phyloP scores from a whole-genome alignment of 305 asterid species.

The Fraxinus sp. region DNA sequence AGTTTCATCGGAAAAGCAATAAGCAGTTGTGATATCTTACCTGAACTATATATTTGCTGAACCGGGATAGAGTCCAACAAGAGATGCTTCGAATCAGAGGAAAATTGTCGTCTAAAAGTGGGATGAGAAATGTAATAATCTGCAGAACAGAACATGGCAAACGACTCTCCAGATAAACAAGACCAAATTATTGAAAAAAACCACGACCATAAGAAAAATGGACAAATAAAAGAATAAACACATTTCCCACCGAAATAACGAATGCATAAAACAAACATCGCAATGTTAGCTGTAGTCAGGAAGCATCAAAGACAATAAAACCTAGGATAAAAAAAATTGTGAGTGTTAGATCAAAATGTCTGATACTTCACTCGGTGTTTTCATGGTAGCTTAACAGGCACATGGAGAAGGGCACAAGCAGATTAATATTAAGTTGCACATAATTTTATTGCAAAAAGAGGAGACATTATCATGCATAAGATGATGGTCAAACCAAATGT shows the following conservation, averaged over 20 bases:
- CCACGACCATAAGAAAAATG: neutral
- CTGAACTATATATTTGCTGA: slow-evolving; percentile 93
- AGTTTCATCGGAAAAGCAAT: neutral
- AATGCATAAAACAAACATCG: neutral
- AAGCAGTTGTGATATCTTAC: slow-evolving; percentile 35
- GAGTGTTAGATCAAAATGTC: neutral
- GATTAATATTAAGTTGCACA: neutral
- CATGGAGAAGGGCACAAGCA: neutral
- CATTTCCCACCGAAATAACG: neutral
- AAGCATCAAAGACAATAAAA: slow-evolving; percentile 4
- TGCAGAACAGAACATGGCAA: slow-evolving; percentile 37
- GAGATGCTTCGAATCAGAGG: slow-evolving; percentile 96
- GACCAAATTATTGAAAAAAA: neutral
- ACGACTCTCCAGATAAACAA: slow-evolving; percentile 7
- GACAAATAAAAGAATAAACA: neutral
- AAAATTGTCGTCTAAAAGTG: slow-evolving; percentile 92
- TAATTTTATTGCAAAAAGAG: neutral
- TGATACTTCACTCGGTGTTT: neutral
- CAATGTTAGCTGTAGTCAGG: slow-evolving; percentile 6
- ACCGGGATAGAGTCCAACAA: slow-evolving; percentile 98
- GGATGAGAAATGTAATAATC: slow-evolving; percentile 83
- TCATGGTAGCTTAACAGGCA: neutral
- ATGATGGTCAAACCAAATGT: neutral
- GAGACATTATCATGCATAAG: neutral
- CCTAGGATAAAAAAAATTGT: neutral